These are phyloP conservation scores for Chaetomium fimeti DNA, from an alignment of 495 filamentous ascomycete species.

Conservation along the genomic window DNA sequence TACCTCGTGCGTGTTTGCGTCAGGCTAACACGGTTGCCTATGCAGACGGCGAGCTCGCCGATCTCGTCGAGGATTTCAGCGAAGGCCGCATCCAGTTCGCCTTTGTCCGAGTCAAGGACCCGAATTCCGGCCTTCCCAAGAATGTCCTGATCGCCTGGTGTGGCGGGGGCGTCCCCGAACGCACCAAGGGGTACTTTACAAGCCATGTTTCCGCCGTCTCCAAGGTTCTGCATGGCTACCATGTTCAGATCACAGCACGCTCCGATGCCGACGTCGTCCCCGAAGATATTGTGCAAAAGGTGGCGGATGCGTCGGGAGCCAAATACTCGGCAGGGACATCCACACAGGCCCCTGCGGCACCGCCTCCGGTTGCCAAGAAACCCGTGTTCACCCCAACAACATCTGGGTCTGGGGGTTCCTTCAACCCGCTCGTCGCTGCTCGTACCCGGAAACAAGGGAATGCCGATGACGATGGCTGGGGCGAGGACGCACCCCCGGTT, in stretches of 20 bases:
- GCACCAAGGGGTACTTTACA: conserved; percentile 97
- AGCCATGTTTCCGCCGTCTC: conserved; percentile 86
- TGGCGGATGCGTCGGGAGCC: conserved; percentile 92
- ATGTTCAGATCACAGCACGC: conserved; percentile 93
- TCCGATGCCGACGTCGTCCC: conserved; percentile 84
- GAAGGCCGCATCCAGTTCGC: conserved; percentile 96
- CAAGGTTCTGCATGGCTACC: conserved; percentile 92
- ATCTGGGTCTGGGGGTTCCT: conserved; percentile 59
- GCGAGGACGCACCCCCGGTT: conserved; percentile 85
- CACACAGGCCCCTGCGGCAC: conserved; percentile 50
- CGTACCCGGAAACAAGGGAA: conserved; percentile 48
- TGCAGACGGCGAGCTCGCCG: conserved; percentile 89
- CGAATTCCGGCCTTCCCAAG: conserved; percentile 88
- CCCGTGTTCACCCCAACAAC: conserved; percentile 84
- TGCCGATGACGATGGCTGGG: conserved; percentile 80
- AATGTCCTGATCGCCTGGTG: conserved; percentile 95
- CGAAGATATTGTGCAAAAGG: conserved; percentile 84
- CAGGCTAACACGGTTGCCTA: conserved; percentile 11
- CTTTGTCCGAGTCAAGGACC: conserved; percentile 93
- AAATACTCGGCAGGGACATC: conserved; percentile 75
- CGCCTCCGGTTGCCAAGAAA: conserved; percentile 75
- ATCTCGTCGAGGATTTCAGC: conserved; percentile 95
- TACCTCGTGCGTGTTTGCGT: conserved; percentile 12
- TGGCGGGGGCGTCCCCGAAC: conserved; percentile 95
- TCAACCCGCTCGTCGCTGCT: conserved; percentile 60